These are phyloP conservation scores for Malus fusca DNA, from an alignment of 306 rosid species.

Conservation along the genomic window DNA sequence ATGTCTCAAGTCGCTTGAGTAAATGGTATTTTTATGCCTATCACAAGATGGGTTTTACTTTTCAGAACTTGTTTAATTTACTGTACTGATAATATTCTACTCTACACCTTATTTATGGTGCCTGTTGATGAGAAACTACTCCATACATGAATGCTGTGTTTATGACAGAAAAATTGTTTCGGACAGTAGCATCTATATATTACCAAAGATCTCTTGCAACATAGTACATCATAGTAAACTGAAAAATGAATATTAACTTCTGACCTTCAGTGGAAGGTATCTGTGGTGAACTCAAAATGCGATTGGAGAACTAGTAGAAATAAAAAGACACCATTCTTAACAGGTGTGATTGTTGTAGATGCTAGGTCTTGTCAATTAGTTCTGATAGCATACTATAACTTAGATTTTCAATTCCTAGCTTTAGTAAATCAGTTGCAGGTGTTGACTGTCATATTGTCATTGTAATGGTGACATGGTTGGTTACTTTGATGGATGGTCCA, in stretches of 20 bases:
- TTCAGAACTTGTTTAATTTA: neutral
- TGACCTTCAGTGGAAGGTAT: neutral
- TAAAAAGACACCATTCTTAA: neutral
- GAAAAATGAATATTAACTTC: neutral
- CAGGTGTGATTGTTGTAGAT: neutral
- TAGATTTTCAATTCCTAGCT: neutral
- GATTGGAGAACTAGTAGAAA: too few species aligned
- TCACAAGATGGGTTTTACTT: neutral
- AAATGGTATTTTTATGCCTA: slow-evolving; percentile 50
- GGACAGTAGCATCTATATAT: neutral
- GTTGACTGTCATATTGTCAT: neutral
- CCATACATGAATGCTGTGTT: neutral
- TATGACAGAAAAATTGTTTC: neutral
- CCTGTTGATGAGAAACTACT: neutral
- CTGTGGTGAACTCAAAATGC: too few species aligned
- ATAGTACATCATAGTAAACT: neutral
- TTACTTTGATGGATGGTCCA: neutral
- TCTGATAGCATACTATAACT: neutral
- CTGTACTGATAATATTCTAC: neutral
- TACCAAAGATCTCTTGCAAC: neutral
- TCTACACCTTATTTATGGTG: neutral
- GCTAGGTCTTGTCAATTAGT: too few species aligned
- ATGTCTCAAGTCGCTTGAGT: slow-evolving; percentile 47
- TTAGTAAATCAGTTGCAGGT: neutral
- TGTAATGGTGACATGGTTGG: neutral